phyloP scores from a whole-genome alignment of 441 rosid genomes.

The Aquilaria agallochum region DNA sequence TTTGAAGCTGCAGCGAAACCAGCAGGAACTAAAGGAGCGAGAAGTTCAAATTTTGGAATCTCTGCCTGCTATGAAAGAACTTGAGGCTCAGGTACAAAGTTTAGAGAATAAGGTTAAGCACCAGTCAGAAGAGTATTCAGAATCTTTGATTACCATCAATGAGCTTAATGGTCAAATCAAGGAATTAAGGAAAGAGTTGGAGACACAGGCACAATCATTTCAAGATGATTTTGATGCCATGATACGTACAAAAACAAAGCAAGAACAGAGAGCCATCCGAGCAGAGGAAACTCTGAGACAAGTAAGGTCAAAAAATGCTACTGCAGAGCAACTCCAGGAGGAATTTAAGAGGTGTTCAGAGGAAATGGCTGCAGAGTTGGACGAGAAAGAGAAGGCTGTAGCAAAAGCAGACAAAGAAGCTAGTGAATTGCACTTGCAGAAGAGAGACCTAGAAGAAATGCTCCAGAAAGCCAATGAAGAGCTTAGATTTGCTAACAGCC shows the following conservation, averaged over 20 bases:
- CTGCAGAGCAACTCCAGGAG: slow-evolving; percentile 73
- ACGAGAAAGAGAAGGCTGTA: slow-evolving; percentile 45
- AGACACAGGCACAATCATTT: slow-evolving; percentile 42
- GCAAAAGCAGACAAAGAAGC: slow-evolving; percentile 45
- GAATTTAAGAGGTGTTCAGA: slow-evolving; percentile 56
- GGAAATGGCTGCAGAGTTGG: slow-evolving; percentile 56
- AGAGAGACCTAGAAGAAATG: slow-evolving; percentile 45
- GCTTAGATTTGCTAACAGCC: slow-evolving; percentile 28
- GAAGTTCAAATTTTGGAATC: slow-evolving; percentile 33
- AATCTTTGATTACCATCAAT: slow-evolving; percentile 39
- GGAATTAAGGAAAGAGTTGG: slow-evolving; percentile 39
- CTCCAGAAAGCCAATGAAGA: slow-evolving; percentile 41
- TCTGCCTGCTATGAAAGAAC: slow-evolving; percentile 35
- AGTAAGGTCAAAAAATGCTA: slow-evolving; percentile 52
- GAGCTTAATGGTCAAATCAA: slow-evolving; percentile 51
- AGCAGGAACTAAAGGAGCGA: slow-evolving; percentile 23
- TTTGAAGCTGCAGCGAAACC: slow-evolving; percentile 28
- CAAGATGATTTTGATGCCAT: slow-evolving; percentile 46
- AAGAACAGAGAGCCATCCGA: slow-evolving; percentile 61
- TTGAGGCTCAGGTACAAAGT: slow-evolving; percentile 48
- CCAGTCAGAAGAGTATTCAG: slow-evolving; percentile 47
- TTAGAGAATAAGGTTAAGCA: slow-evolving; percentile 60
- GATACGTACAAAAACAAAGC: slow-evolving; percentile 47
- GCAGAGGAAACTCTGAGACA: slow-evolving; percentile 62
- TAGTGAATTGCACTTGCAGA: slow-evolving; percentile 42